A percentile compares a stretch with the other conserved stretches of the same genome.
Conservation (phyloP, 2,329 filamentous ascomycete species). For the Fusarium armeniacum region DNA sequence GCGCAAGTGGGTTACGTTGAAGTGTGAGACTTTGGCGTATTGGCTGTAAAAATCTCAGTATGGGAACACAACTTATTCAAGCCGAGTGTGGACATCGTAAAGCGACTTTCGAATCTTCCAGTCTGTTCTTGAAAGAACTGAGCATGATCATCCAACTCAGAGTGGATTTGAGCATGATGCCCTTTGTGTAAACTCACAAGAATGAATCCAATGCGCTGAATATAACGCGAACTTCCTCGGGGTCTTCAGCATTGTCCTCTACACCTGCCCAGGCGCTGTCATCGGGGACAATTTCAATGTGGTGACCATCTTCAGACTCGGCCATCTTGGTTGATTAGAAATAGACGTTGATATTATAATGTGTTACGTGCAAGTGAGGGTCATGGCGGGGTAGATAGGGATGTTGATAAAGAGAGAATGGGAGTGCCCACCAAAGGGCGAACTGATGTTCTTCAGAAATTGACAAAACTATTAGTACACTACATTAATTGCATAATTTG, state of each 20-base stretch:
- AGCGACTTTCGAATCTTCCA: neutral
- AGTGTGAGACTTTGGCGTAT: conserved; percentile 87
- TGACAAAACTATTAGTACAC: neutral
- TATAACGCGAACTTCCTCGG: conserved; percentile 84
- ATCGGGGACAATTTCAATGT: conserved; percentile 48
- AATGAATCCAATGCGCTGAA: conserved; percentile 91
- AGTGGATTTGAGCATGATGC: conserved; percentile 5
- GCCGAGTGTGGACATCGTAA: accelerated
- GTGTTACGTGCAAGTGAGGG: conserved; percentile 23
- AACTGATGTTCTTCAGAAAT: neutral
- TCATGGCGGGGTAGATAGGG: conserved; percentile 35
- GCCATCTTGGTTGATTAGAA: conserved; percentile 36
- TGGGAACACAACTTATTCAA: neutral
- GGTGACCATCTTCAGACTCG: conserved; percentile 39
- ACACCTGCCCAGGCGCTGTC: conserved; percentile 70
- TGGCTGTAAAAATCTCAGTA: conserved; percentile 67
- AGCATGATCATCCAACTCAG: neutral
- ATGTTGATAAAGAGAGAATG: neutral
- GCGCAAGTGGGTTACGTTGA: conserved; percentile 90
- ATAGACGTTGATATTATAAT: conserved; percentile 17
- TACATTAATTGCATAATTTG: neutral
- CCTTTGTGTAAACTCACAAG: conserved; percentile 52
- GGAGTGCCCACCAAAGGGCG: neutral
- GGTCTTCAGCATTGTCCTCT: conserved; percentile 77
- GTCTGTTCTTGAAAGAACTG: neutral